Percentiles rank a stretch among this genome's conserved stretches.
Conservation (phyloP, 2,329 filamentous ascomycete genomes). For the Macrophomina tecta region DNA sequence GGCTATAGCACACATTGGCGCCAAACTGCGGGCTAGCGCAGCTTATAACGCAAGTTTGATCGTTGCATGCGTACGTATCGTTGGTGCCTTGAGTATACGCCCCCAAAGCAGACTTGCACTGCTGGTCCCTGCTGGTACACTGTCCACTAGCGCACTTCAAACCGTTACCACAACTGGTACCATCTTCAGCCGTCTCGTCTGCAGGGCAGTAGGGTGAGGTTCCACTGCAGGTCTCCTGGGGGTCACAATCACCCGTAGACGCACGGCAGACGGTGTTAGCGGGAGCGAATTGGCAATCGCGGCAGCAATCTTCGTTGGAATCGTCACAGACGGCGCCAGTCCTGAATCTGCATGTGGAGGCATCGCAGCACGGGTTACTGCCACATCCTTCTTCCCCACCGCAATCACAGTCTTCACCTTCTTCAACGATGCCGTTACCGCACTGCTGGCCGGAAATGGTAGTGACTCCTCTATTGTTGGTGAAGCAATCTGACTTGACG, state of each 20-base stretch:
- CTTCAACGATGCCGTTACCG: slow-evolving; percentile 95
- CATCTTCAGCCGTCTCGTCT: slow-evolving; percentile 74
- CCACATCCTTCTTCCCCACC: slow-evolving; percentile 76
- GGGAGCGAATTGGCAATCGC: slow-evolving; percentile 70
- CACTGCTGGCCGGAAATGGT: slow-evolving; percentile 86
- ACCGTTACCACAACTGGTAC: slow-evolving; percentile 70
- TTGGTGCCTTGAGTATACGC: slow-evolving; percentile 67
- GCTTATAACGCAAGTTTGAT: slow-evolving; percentile 71
- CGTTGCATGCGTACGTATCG: slow-evolving; percentile 78
- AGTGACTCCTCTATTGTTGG: slow-evolving; percentile 81
- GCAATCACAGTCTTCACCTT: slow-evolving; percentile 94
- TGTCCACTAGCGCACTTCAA: slow-evolving; percentile 88
- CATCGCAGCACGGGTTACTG: slow-evolving; percentile 80
- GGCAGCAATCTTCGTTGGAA: slow-evolving; percentile 84
- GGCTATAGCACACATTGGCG: slow-evolving; percentile 69
- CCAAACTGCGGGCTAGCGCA: slow-evolving; percentile 76
- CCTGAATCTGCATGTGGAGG: slow-evolving; percentile 85
- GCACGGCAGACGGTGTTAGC: slow-evolving; percentile 78
- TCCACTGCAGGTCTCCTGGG: slow-evolving; percentile 82
- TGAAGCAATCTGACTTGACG: slow-evolving; percentile 77
- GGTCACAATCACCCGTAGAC: slow-evolving; percentile 82
- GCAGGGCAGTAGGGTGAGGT: slow-evolving; percentile 73
- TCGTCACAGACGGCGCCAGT: slow-evolving; percentile 78
- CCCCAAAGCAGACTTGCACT: slow-evolving; percentile 86
- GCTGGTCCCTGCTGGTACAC: slow-evolving; percentile 88